phyloP scores from a whole-genome alignment of 225 moss, liverwort and hornwort genomes.

The Rhytidiadelphus loreus region DNA sequence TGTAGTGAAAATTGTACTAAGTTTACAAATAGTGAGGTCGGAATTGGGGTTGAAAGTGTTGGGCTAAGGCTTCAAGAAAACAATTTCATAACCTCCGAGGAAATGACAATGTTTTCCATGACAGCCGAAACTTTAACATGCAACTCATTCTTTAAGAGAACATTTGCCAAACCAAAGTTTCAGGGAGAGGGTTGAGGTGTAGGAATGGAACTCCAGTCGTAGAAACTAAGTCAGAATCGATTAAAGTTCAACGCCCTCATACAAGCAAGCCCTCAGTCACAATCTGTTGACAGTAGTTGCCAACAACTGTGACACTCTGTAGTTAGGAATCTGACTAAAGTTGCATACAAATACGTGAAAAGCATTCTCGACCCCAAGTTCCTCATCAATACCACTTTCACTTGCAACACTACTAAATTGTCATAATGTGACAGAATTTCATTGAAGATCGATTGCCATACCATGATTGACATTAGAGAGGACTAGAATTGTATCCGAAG shows the following conservation, averaged over 20 bases:
- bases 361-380: background rate
- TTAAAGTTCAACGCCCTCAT: background rate
- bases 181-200: background rate
- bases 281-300: background rate
- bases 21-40: fast-evolving
- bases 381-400: background rate
- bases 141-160: background rate
- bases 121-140: background rate
- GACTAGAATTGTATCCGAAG: background rate
- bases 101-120: too few relatives aligned
- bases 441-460: background rate
- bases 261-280: background rate
- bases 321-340: background rate
- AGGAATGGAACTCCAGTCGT: background rate
- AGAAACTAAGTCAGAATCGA: background rate
- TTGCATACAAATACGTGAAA: background rate
- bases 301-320: background rate
- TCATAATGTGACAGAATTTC: background rate
- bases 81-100: background rate
- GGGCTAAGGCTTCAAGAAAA: background rate
- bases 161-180: background rate
- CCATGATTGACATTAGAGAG: background rate
- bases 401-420: background rate
- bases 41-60: too few relatives aligned
- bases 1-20: background rate